phyloP scores from a whole-genome alignment of 345 rosid species.

The Adansonia digitata region DNA sequence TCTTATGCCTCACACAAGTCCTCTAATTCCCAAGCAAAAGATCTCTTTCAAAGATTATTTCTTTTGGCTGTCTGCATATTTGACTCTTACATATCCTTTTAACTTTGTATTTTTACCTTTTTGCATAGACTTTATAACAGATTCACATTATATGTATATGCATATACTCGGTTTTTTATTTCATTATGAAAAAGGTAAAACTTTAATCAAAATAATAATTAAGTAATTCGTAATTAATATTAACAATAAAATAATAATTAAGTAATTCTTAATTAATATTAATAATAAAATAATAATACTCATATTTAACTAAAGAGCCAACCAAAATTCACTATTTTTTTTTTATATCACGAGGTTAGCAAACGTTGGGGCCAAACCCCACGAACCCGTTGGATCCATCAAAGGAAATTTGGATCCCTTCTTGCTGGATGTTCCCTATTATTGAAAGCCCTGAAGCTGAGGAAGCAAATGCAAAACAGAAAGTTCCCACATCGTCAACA shows the following conservation, averaged over 20 bases:
- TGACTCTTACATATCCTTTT: background rate
- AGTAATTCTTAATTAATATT: too few species aligned
- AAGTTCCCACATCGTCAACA: conserved; percentile 77
- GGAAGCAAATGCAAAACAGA: conserved; percentile 86
- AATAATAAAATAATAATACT: background rate
- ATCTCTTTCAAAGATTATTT: conserved; percentile 12
- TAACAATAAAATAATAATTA: too few species aligned
- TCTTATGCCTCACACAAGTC: background rate
- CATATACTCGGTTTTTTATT: background rate
- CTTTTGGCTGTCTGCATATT: conserved; percentile 26
- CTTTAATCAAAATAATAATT: conserved; percentile 2
- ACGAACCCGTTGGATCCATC: conserved; percentile 93
- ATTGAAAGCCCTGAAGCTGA: conserved; percentile 74
- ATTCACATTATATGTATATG: background rate
- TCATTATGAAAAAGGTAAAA: background rate
- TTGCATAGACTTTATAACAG: conserved; percentile 3
- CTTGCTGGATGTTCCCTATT: conserved; percentile 93
- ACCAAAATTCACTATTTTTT: conserved; percentile 18
- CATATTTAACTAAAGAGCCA: background rate
- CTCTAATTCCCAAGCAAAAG: background rate
- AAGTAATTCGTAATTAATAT: too few species aligned
- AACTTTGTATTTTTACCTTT: background rate
- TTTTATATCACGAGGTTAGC: conserved; percentile 28
- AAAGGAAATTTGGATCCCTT: conserved; percentile 86
- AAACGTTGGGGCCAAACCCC: conserved; percentile 90